Evolutionary conservation across 2,329 filamentous ascomycete genomes (phyloP).

Genomic region (Sporothrix mexicana): DNA sequence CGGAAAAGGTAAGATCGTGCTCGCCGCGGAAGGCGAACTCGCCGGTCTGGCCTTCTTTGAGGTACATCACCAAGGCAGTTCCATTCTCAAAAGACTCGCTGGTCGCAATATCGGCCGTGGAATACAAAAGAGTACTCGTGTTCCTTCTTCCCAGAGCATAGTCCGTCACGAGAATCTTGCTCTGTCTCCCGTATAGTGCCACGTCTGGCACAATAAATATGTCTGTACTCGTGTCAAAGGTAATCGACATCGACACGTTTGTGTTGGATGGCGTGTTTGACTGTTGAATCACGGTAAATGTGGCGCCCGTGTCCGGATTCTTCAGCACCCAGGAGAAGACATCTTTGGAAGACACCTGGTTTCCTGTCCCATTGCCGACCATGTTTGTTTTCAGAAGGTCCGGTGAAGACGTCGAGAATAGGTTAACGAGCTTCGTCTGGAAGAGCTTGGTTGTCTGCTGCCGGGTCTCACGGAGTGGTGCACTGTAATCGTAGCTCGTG

Average conservation of each 20-base stretch:
- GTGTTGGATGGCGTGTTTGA: slow-evolving; percentile 54
- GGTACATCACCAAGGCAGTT: slow-evolving; percentile 67
- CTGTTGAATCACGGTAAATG: slow-evolving; percentile 68
- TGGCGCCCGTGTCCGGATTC: slow-evolving; percentile 56
- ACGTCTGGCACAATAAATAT: slow-evolving; percentile 65
- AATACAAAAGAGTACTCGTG: slow-evolving; percentile 63
- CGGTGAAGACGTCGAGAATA: slow-evolving; percentile 59
- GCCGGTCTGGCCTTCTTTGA: slow-evolving; percentile 55
- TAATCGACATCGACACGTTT: slow-evolving; percentile 59
- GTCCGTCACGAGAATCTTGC: slow-evolving; percentile 70
- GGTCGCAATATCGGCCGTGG: slow-evolving; percentile 70
- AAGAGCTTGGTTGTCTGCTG: slow-evolving; percentile 59
- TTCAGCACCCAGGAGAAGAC: slow-evolving; percentile 59
- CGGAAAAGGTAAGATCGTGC: slow-evolving; percentile 47
- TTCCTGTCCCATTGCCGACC: slow-evolving; percentile 60
- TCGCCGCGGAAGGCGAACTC: slow-evolving; percentile 55
- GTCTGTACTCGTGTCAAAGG: slow-evolving; percentile 63
- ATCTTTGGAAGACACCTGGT: slow-evolving; percentile 44
- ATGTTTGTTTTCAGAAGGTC: slow-evolving; percentile 59
- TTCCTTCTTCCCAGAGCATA: slow-evolving; percentile 60
- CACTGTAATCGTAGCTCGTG: slow-evolving; percentile 52
- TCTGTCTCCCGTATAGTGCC: slow-evolving; percentile 66
- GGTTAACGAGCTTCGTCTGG: slow-evolving; percentile 59
- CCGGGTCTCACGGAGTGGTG: slow-evolving; percentile 60
- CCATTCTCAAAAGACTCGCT: slow-evolving; percentile 51